Evolutionary conservation across 805 yeast species (phyloP).

Genomic region (Yarrowia porcina): DNA sequence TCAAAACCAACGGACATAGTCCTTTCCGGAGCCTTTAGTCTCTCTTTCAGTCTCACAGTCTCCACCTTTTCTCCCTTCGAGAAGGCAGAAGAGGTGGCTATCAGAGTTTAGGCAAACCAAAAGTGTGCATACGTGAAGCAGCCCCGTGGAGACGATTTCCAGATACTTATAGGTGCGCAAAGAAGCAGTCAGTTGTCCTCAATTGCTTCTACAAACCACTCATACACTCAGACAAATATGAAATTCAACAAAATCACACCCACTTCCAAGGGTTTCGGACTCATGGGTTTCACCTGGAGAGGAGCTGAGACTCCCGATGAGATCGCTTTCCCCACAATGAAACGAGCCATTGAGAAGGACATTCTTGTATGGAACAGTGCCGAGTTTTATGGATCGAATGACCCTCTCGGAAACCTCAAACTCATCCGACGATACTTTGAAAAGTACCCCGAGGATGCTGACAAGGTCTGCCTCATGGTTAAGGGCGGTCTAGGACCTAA

Average conservation of each 20-base stretch:
- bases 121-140: background rate
- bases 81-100: background rate
- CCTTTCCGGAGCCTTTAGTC: too few relatives aligned
- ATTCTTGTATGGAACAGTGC: slow-evolving; percentile 65
- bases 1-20: too few relatives aligned
- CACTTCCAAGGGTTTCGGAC: slow-evolving; percentile 57
- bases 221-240: background rate
- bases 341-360: slow-evolving; percentile 50
- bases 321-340: slow-evolving; percentile 52
- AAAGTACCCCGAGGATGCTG: slow-evolving; percentile 53
- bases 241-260: slow-evolving; percentile 12
- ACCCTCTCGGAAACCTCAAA: slow-evolving; percentile 50
- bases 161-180: background rate
- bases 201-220: background rate
- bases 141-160: background rate
- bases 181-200: background rate
- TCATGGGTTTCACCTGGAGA: slow-evolving; percentile 78
- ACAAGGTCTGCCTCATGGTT: slow-evolving; percentile 57
- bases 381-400: slow-evolving; percentile 66
- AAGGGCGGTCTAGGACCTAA: slow-evolving; percentile 58
- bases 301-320: slow-evolving; percentile 50
- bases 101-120: too few relatives aligned
- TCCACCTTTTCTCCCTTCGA: background rate
- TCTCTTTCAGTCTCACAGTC: too few relatives aligned
- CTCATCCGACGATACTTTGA: slow-evolving; percentile 56